phyloP scores from a whole-genome alignment of 768 basidiomycete genomes.

The Russula compacta region DNA sequence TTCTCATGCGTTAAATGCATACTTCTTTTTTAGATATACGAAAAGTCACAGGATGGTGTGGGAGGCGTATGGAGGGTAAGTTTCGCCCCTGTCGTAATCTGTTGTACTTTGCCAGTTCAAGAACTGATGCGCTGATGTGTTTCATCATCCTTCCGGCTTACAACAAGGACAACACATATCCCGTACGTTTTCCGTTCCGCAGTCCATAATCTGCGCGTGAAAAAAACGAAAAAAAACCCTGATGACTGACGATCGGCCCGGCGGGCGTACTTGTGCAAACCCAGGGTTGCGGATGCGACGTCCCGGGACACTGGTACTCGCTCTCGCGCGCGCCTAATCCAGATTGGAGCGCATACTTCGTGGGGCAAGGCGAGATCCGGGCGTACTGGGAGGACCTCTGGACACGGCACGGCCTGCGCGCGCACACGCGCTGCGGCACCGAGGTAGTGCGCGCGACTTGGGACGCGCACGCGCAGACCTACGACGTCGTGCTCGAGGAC shows the following conservation, averaged over 20 bases:
- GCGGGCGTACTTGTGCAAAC: not conserved
- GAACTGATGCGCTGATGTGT: not conserved
- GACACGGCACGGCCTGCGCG: constrained; percentile 18
- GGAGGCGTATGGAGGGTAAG: constrained; percentile 26
- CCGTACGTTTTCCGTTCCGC: constrained; percentile 12
- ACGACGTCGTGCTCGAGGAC: constrained; percentile 23
- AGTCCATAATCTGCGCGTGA: not conserved
- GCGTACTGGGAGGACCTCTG: constrained; percentile 24
- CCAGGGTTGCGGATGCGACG: constrained; percentile 26
- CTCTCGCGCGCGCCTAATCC: constrained; percentile 25
- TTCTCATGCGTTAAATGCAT: not conserved
- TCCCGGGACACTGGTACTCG: constrained; percentile 24
- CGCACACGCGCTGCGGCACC: constrained; percentile 23
- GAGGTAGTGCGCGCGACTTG: constrained; percentile 26
- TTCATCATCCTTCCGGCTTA: not conserved
- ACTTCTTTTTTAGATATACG: constrained; percentile 26
- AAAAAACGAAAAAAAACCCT: no score
- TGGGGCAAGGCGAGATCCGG: constrained; percentile 24
- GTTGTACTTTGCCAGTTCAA: not conserved
- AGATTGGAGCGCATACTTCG: constrained; percentile 23
- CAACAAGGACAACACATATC: constrained; percentile 23
- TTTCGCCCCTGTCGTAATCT: not conserved
- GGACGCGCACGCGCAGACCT: constrained; percentile 22
- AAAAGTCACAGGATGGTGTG: constrained; percentile 22
- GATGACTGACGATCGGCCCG: not conserved